Evolutionary conservation across 345 rosid species (phyloP), one percentile per base, ranked within the genome.

Genomic region (Theobroma cacao): DNA sequence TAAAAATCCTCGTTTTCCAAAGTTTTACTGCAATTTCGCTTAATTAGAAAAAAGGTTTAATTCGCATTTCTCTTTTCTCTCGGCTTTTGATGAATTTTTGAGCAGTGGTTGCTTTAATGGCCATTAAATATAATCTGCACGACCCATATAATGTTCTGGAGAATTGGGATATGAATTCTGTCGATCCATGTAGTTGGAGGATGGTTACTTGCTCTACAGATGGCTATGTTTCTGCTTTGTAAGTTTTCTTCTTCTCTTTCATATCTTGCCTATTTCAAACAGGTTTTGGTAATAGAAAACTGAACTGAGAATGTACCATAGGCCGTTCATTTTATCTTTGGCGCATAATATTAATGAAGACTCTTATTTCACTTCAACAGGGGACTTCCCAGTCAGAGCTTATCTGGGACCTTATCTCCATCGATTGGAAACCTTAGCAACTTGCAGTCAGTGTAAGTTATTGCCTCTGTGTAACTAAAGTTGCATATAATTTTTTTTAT

Each of bases 111-210:
- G 99, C 98, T 83, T 86, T 97, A 81, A 87, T 90, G 84, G 93
- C 92, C 76, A 88, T 97, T 48, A 97, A 94, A 87, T 81, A 26
- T 67, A 91, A 87, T 76, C 88, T 97, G 65, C 94, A 82, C 62
- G 99, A 97, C 78, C 98, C 98, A 0, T 89, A 94, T 84, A 94
- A 88, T 84, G 97, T 94, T 79, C 85, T 97, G 85, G 99, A 91
- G 70, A 91, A 90, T 77, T 97, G 99, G 99, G 99, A 97, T 87
- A 87, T 86, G 64, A 94, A 87, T 84, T 94, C 98, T 77, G 99
- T 97, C 31, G 99, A 94, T 91, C 99, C 99, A 71, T 97, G 99
- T 88, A 93, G 98, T 85, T 97, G 98, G 99, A 91, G 96, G 84
- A 97, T 97, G 99, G 88, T 97, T 74, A 89, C 97, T 78, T 97